Evolutionary conservation across 2,329 filamentous ascomycete genomes (phyloP), one percentile per base, ranked within the genome.

Genomic region (Clarireedia paspali): DNA sequence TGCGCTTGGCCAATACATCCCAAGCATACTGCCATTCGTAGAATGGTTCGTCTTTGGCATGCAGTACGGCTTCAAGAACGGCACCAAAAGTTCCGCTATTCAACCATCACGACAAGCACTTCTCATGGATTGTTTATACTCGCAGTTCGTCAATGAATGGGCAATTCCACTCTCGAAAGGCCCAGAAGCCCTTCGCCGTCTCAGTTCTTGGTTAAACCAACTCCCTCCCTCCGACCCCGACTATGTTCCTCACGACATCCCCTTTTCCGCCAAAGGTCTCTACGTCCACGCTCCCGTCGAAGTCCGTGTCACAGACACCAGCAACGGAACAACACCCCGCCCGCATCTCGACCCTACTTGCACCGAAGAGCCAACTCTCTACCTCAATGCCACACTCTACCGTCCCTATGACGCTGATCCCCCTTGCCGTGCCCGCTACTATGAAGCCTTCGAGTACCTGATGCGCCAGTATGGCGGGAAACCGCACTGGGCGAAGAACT

Each of bases 111-210:
- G 87, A 58, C 77, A 86, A 61, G 92, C 91, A 12, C 80, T 97
- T 47, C 78, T 96, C 52, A 92, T 99, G 88, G 94, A 99, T 75
- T 99, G 94, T 67, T 81, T 97, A 5, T 99, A 96, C 76, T 92
- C 88, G n/a, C 94, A 99, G 69, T 96, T 90, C 66, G 94, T 99
- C 62, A 96, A 99, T 70, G 94, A 99, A 70, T 99, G 94, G 94
- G 92, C 92, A 0, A 80, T 99, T 6, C 92, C 94, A 1, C 78
- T 99, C 1, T 76, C 83, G 60, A 87, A 87, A 63, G 94, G 94
- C 0, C 92, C 92, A 14, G 91, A 96, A 72, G 91, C 90, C 6
- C 82, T 99, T 45, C 80, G 77, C 34, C 84, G 94, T 9, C 79
- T 99, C 12, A 88, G 86, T 40, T 87, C 88, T 48, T 99, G 94